Conservation (phyloP, 257 asterid species). For the Solanum virginianum region DNA sequence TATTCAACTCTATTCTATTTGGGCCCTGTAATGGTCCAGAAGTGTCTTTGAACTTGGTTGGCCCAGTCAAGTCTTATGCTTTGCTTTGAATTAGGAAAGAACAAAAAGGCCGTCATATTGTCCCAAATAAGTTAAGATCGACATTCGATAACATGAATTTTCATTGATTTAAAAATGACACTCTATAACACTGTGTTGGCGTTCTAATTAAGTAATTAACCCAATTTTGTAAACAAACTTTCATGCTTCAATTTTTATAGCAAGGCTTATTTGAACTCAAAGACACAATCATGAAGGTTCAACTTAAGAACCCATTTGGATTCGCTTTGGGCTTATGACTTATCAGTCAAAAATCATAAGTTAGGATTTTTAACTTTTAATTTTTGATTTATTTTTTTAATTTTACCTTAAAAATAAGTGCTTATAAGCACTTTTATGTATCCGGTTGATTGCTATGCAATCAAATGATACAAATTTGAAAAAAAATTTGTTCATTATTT, state of each 20-base stretch:
- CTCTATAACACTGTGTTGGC: neutral
- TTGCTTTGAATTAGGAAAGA: neutral
- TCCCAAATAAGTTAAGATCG: neutral
- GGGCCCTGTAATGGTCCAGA: neutral
- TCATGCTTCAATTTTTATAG: neutral
- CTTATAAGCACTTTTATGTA: too few species aligned
- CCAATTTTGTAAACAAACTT: neutral
- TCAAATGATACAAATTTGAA: too few species aligned
- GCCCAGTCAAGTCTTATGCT: neutral
- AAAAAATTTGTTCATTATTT: too few species aligned
- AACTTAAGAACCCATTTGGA: neutral
- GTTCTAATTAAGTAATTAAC: neutral
- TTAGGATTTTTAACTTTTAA: too few species aligned
- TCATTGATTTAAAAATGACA: neutral
- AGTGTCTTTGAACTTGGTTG: neutral
- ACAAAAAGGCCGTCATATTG: neutral
- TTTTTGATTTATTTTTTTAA: too few species aligned
- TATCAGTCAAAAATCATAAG: too few species aligned
- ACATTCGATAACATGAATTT: neutral
- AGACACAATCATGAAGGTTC: neutral
- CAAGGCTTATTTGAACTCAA: neutral
- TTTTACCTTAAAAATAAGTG: too few species aligned
- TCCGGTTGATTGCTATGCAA: too few species aligned
- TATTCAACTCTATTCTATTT: neutral
- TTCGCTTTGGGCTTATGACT: too few species aligned